Base-by-base conservation (phyloP, 345 rosid species). In the Garcia nutans region DNA sequence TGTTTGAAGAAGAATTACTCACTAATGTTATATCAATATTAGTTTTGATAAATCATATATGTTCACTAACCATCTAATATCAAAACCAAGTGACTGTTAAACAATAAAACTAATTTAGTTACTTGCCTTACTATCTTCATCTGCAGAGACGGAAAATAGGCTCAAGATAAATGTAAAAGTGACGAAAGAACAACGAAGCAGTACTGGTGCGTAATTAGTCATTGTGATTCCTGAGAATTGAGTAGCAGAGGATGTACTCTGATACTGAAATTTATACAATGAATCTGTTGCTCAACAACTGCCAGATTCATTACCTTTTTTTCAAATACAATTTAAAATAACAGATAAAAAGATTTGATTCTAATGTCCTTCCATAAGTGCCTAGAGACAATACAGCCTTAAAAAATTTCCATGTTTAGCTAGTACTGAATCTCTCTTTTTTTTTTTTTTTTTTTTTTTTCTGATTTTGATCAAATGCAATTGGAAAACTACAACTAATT, bases 101-200 rank as follows among this genome's bases (percentile, higher is more conserved):
- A 16, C 2, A 54, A 22, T 11, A 57, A 42, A 2, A n/a, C n/a
- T 16, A 22, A 11, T 12, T 5, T n/a, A 1, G 3, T 10, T 20
- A 45, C 68, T 73, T 73, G 50, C 77, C 70, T 74, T 74, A 52
- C 77, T 64, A n/a, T 64, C 69, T 2, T 49, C 62, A 49, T 62
- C 52, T 3, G 37, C 12, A 10, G 61, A 33, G 10, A 64, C 12
- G 7, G 15, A 23, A 1, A 9, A 1, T n/a, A 59, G 8, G 63
- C 63, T 23, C 31, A 59, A 45, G 49, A 45, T 22, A 10, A 59
- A 33, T 33, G 37, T 22, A 59, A 59, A 24, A 59, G n/a, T 4
- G 10, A 9, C 22, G 10, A 20, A 22, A 59, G 24, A n/a, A 59
- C 26, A 59, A 22, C 1, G 31, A 10, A 59, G 31, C 12, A 7